A percentile compares a stretch with the other conserved stretches of the same genome.
phyloP scores from a whole-genome alignment of 331 rosid species.

The Rosa hybrid region DNA sequence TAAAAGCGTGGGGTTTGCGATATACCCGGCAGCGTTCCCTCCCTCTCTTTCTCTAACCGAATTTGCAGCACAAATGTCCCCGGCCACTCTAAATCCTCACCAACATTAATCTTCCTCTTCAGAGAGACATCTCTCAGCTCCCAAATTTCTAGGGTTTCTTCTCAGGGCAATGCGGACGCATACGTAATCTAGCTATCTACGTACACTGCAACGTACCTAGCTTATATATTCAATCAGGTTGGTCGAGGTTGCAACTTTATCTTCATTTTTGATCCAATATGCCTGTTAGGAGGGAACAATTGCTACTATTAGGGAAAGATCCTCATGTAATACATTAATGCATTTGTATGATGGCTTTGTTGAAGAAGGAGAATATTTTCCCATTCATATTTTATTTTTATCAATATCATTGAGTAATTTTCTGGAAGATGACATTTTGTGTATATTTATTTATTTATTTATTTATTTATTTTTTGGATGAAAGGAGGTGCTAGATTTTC shows the following conservation, averaged over 20 bases:
- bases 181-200: neutral
- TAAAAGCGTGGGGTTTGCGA: slow-evolving; percentile 19
- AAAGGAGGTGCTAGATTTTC: neutral
- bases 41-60: slow-evolving; percentile 26
- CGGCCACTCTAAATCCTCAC: slow-evolving; percentile 9
- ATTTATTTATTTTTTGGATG: neutral
- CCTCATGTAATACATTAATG: neutral
- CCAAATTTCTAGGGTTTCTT: slow-evolving; percentile 22
- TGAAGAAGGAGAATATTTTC: neutral
- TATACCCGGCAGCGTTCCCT: slow-evolving; percentile 44
- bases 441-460: too few species aligned
- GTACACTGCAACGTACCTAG: neutral
- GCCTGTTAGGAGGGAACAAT: neutral
- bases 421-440: slow-evolving; percentile 9
- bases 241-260: neutral
- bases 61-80: slow-evolving; percentile 34
- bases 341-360: neutral
- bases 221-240: too few species aligned
- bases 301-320: neutral
- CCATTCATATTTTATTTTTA: neutral
- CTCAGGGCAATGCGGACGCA: slow-evolving; percentile 12
- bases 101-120: slow-evolving; percentile 18
- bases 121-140: neutral
- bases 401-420: neutral
- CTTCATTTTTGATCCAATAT: neutral